Evolutionary conservation across 1,284 basidiomycete genomes (phyloP), one percentile per base, ranked within the genome.

Genomic region (Fomitopsis betulina): DNA sequence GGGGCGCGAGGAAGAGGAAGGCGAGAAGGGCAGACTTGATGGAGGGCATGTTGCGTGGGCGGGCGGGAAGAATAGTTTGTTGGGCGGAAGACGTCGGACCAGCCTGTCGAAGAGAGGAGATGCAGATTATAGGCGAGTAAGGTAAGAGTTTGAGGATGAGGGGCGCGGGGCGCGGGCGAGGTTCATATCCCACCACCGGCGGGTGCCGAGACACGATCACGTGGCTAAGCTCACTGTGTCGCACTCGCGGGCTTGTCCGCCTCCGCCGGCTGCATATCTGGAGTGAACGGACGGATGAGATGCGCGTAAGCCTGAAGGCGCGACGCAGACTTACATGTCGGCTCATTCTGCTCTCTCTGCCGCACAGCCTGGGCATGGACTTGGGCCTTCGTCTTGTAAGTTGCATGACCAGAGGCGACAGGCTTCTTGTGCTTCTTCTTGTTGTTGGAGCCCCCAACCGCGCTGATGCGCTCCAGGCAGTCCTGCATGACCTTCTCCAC

Each of bases 401-500:
- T 5, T 12, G 33, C n/a, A 5, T 13, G n/a, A 30, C 27, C n/a
- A 12, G 17, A 6, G 15, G 12, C 7, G 32, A 19, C 17, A 15
- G 32, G 17, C 9, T 19, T 33, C 49, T 30, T 13, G 25, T 6
- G 49, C n/a, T 13, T 15, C n/a, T 5, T n/a, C n/a, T 19, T 4
- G 8, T 1, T 30, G 27, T n/a, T n/a, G n/a, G 21, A 15, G 30
- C 49, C 19, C 21, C 35, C 37, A 21, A 51, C 32, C 32, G 32
- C 49, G 21, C 32, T 51, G 49, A 51, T 10, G 17, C 19, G 30
- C 17, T 79, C 70, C 63, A 91, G 72, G 60, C 74, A 77, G 79
- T 82, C 86, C 56, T 93, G 86, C 67, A 96, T 81, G 12, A 80
- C 86, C 30, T 70, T 69, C 73, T 97, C 93, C 5, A 86, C 77